phyloP scores from a whole-genome alignment of 78 protist species.

The Speleostelium caveatum region DNA sequence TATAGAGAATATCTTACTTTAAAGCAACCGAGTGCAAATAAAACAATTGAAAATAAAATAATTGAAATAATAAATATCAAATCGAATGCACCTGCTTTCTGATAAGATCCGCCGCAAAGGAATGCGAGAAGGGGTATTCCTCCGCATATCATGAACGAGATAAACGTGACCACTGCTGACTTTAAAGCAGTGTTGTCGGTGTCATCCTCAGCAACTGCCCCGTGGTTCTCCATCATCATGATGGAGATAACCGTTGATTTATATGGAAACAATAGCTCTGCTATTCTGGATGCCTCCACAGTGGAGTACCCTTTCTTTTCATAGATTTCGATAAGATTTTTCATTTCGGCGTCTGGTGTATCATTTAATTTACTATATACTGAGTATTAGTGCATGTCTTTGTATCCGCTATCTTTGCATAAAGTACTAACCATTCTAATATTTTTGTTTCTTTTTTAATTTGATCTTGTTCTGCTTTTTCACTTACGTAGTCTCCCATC shows the following conservation, averaged over 20 bases:
- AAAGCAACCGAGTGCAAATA: conserved; percentile 74
- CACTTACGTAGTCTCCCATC: conserved; percentile 87
- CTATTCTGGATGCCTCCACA: conserved; percentile 79
- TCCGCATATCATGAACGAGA: conserved; percentile 58
- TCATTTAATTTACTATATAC: conserved; percentile 72
- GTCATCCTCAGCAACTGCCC: conserved; percentile 14
- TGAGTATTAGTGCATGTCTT: not conserved
- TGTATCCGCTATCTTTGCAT: not conserved
- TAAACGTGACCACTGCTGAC: conserved; percentile 58
- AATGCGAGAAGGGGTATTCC: conserved; percentile 39
- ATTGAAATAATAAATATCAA: conserved; percentile 52
- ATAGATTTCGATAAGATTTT: conserved; percentile 83
- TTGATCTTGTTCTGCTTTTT: conserved; percentile 83
- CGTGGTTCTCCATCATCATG: conserved; percentile 73
- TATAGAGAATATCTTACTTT: conserved; percentile 3
- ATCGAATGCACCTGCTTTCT: conserved; percentile 21
- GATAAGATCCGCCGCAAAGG: not conserved
- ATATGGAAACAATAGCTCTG: conserved; percentile 63
- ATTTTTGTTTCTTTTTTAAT: conserved; percentile 61
- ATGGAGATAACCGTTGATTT: conserved; percentile 38
- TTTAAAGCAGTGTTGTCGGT: conserved; percentile 44
- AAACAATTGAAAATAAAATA: conserved; percentile 18
- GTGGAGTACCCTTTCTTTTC: conserved; percentile 77
- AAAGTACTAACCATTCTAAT: conserved; percentile 53
- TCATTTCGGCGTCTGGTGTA: conserved; percentile 75